phyloP scores from a whole-genome alignment of 345 rosid species.

The Fremontodendron californicum region DNA sequence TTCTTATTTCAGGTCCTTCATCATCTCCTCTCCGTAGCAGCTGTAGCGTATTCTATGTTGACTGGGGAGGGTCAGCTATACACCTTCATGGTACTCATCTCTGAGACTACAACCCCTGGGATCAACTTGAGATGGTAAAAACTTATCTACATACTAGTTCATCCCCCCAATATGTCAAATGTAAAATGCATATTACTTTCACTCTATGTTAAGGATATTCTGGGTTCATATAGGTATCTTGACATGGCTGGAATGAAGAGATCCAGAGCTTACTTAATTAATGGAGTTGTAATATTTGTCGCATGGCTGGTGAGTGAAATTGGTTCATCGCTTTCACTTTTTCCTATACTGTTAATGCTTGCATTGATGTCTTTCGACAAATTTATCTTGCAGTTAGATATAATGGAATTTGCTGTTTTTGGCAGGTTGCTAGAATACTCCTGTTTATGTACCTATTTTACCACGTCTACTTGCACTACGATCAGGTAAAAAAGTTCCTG shows the following conservation, averaged over 20 bases:
- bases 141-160: not conserved
- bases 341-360: not conserved
- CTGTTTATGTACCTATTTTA: constrained; percentile 48
- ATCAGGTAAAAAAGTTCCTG: constrained; percentile 35
- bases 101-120: constrained; percentile 64
- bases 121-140: constrained; percentile 60
- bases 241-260: constrained; percentile 57
- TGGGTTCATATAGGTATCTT: constrained; percentile 41
- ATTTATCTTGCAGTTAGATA: not conserved
- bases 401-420: not conserved
- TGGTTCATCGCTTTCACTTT: not conserved
- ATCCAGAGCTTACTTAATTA: constrained; percentile 48
- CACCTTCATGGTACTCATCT: constrained; percentile 55
- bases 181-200: not conserved
- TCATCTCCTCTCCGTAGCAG: constrained; percentile 43
- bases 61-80: constrained; percentile 54
- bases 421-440: constrained; percentile 55
- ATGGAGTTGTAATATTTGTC: constrained; percentile 50
- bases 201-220: not conserved
- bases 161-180: not conserved
- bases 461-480: constrained; percentile 45
- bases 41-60: constrained; percentile 52
- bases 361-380: not conserved
- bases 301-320: constrained; percentile 49
- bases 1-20: constrained; percentile 42